These are phyloP conservation scores for Candida cerambycidarum DNA, from an alignment of 805 yeast species.

Conservation along the genomic window DNA sequence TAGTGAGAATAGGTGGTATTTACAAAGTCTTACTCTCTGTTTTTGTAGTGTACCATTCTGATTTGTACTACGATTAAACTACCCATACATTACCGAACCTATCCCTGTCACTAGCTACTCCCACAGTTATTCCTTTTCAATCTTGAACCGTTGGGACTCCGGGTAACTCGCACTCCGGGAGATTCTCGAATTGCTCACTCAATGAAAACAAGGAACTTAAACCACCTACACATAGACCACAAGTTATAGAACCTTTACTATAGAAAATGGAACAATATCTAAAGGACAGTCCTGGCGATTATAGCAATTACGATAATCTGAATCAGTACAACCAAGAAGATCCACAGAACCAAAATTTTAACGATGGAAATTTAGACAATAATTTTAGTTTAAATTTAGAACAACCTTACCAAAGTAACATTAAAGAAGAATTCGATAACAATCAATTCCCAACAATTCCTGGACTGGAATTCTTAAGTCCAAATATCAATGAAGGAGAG, in stretches of 20 bases:
- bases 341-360: slow-evolving; percentile 5
- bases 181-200: slow-evolving; percentile 6
- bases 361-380: slow-evolving; percentile 11
- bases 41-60: too few relatives aligned
- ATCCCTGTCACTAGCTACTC: too few relatives aligned
- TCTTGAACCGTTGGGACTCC: neutral
- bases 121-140: too few relatives aligned
- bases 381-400: slow-evolving; percentile 16
- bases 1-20: too few relatives aligned
- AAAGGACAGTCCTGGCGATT: slow-evolving; percentile 33
- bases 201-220: slow-evolving; percentile 3
- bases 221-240: neutral
- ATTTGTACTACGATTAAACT: too few relatives aligned
- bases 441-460: slow-evolving; percentile 15
- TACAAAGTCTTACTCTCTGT: too few relatives aligned
- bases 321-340: slow-evolving; percentile 1
- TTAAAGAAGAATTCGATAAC: slow-evolving; percentile 8
- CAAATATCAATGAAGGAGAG: slow-evolving; percentile 8
- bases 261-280: slow-evolving; percentile 30
- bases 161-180: slow-evolving; percentile 2
- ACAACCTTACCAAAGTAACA: slow-evolving; percentile 11
- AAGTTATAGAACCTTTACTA: slow-evolving; percentile 1
- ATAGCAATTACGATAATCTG: slow-evolving; percentile 5
- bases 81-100: too few relatives aligned
- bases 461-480: slow-evolving; percentile 16